Evolutionary conservation across 2,329 filamentous ascomycete genomes (phyloP), one percentile per base, ranked within the genome.

Genomic region (Pseudopyricularia javanii): DNA sequence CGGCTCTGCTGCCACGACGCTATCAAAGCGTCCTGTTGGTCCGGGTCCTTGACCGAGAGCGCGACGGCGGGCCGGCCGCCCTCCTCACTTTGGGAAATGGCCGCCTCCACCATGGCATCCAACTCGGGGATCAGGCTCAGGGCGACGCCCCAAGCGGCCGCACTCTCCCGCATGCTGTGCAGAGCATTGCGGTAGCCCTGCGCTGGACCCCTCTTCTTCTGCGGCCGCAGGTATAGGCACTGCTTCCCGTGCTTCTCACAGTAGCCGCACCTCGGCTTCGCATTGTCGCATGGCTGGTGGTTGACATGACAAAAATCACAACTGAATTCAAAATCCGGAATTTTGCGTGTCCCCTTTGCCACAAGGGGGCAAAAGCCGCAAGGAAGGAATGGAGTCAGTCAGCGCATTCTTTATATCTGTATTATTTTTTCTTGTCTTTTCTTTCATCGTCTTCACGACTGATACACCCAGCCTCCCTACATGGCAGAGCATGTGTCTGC

Each of bases 271-370:
- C 70, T 67, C n/a, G 71, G 71, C 47, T 64, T 61, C 49, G 68
- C 69, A 55, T 74, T 74, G 60, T 74, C 71, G 59, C 71, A 74
- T 6, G 71, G 70, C 60, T 73, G 70, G 55, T 73, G 71, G 59
- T 73, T 71, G 52, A 70, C 67, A 56, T 73, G 72, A 56, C 70
- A 73, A 48, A 70, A 71, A 61, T 73, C 71, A 61, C 70, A 73
- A 51, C 71, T 74, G 54, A 52, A 14, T 24, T 45, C 17, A 56
- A 47, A 56, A 17, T 2, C 35, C 20, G 24, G 20, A 45, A 26
- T 7, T 24, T 6, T 14, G 4, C 12, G 20, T 43, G 17, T n/a
- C 37, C 14, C 40, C 40, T 45, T 45, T 45, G 40, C 40, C 40
- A 11, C 22, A 20, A 3, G 40, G 28, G 8, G 40, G 40, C 17